Evolutionary conservation across 176 grass and related monocot genomes (phyloP), one percentile per base, ranked within the genome.

Genomic region (Lolium multiflorum): DNA sequence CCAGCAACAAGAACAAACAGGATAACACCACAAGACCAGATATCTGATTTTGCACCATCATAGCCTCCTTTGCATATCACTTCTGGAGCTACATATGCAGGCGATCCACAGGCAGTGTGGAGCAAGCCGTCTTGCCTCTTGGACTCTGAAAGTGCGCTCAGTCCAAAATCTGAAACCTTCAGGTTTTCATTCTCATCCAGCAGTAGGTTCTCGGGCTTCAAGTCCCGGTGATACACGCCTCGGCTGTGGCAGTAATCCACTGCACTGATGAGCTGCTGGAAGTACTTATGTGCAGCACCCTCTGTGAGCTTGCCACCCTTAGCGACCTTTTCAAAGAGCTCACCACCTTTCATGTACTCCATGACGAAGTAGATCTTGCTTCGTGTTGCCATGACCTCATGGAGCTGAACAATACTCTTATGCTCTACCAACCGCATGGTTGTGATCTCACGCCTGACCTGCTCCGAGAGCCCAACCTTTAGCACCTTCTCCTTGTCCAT

Each of bases 61-160:
- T 97, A 97, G 54, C 94, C 91, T n/a, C 70, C 78, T 41, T 83
- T 91, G 75, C 59, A 47, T 65, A 97, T 89, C 48, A 97, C 92
- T 86, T 97, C 94, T 72, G 94, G 94, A 88, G 94, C 94, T 35
- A 94, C 88, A 97, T 94, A 97, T 28, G 92, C 92, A 20, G 92
- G 94, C 15, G 94, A 94, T 18, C 94, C 94, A 58, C 94, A 97
- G 52, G 92, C 81, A 2, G 94, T 97, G 67, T 97, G 94, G 71
- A 97, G 87, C 70, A 97, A 62, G 15, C 90, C 90, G 51, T 91
- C 94, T 85, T 92, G 83, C n/a, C 89, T 81, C 67, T 82, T 90
- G 0, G 92, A 97, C 17, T 89, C 86, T 1, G 86, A 88, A 84
- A 97, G 83, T 4, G 94, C 94, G 6, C 94, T 96, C 82, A 96